Percentiles rank a stretch among this genome's conserved stretches.
Conservation (phyloP, 1,139 yeast species). For the Suhomyces anneliseae region DNA sequence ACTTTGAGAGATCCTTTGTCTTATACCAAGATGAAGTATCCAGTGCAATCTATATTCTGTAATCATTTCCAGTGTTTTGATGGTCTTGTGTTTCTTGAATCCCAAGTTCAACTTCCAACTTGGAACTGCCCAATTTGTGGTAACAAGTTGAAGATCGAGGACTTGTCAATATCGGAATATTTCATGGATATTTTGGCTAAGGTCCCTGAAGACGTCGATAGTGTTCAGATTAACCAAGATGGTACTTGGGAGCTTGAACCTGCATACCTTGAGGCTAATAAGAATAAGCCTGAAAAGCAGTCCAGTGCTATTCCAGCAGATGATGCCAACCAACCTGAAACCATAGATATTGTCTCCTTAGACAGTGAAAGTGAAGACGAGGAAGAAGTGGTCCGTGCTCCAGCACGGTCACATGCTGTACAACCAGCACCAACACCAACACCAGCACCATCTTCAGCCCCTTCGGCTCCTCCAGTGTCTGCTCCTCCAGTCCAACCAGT, state of each 20-base stretch:
- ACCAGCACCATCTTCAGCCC: not conserved
- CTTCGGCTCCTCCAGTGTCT: too few species aligned
- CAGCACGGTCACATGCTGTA: not conserved
- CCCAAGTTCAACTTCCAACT: constrained; percentile 61
- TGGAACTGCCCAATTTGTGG: constrained; percentile 74
- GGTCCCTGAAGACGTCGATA: constrained; percentile 50
- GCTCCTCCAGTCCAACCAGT: too few species aligned
- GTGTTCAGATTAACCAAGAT: constrained; percentile 53
- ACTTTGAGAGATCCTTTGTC: constrained; percentile 67
- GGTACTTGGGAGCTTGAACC: constrained; percentile 54
- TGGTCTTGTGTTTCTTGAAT: constrained; percentile 54
- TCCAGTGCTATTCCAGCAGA: constrained; percentile 5
- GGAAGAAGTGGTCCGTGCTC: not conserved
- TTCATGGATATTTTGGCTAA: constrained; percentile 49
- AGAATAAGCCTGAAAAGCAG: constrained; percentile 7
- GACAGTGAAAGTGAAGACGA: constrained; percentile 27
- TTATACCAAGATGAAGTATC: constrained; percentile 57
- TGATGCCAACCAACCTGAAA: constrained; percentile 5
- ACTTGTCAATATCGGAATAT: constrained; percentile 62
- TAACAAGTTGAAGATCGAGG: constrained; percentile 40
- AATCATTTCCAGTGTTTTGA: constrained; percentile 75
- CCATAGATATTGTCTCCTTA: constrained; percentile 24
- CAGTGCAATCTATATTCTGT: constrained; percentile 60
- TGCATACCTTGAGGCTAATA: constrained; percentile 5
- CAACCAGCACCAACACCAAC: not conserved